These are phyloP conservation scores for Dryas alaskensis DNA, from an alignment of 306 rosid genomes.

Conservation along the genomic window DNA sequence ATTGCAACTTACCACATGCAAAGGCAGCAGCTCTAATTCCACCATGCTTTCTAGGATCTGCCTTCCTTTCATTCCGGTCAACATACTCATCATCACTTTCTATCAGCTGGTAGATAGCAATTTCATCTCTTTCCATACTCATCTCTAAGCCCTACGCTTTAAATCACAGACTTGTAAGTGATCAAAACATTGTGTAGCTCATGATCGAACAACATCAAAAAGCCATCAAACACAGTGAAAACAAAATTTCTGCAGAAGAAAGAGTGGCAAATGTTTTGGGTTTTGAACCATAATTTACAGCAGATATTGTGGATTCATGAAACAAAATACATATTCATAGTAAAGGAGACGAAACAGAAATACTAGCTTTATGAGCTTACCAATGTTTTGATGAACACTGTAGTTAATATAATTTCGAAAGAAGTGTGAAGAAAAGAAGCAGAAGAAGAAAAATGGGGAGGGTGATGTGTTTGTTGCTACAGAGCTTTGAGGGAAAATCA, in stretches of 20 bases:
- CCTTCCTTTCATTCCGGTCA: conserved; percentile 32
- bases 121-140: conserved; percentile 8
- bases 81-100: conserved; percentile 4
- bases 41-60: conserved; percentile 31
- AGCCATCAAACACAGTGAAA: background rate
- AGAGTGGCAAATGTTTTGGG: background rate
- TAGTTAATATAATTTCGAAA: background rate
- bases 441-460: background rate
- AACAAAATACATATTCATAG: too few relatives aligned
- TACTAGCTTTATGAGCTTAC: background rate
- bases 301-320: too few relatives aligned
- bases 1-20: conserved; percentile 28
- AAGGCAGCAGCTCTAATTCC: conserved; percentile 31
- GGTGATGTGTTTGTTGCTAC: background rate
- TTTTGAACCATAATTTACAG: background rate
- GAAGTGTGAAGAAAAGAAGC: too few relatives aligned
- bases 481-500: background rate
- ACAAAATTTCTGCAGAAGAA: too few relatives aligned
- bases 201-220: background rate
- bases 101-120: background rate
- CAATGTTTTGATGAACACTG: background rate
- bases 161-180: background rate
- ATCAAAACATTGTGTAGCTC: background rate
- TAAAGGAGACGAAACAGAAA: too few relatives aligned
- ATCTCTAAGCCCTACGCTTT: background rate